phyloP scores from a whole-genome alignment of 2,329 filamentous ascomycete species.

The Cadophora gregata region DNA sequence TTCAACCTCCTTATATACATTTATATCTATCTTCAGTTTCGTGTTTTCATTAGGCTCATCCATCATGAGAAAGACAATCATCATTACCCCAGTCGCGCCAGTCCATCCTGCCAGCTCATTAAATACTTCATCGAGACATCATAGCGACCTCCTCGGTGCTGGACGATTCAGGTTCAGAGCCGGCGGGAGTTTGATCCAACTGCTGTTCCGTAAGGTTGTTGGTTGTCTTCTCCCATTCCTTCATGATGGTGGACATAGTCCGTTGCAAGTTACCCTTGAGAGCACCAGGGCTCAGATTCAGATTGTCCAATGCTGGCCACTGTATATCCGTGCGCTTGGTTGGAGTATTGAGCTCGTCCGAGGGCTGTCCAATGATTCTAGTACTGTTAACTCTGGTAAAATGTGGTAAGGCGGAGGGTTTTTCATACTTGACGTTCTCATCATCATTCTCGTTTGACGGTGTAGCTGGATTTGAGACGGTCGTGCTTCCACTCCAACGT shows the following conservation, averaged over 20 bases:
- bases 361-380: constrained; percentile 35
- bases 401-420: constrained; percentile 6
- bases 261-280: constrained; percentile 79
- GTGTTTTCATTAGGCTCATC: constrained; percentile 25
- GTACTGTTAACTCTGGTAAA: constrained; percentile 29
- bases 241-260: constrained; percentile 85
- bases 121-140: constrained; percentile 34
- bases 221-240: constrained; percentile 86
- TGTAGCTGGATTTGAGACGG: constrained; percentile 38
- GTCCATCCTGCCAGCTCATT: constrained; percentile 4
- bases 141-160: constrained; percentile 44
- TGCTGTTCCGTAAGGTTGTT: constrained; percentile 55
- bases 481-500: constrained; percentile 64
- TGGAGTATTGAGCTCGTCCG: constrained; percentile 31
- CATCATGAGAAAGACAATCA: constrained; percentile 18
- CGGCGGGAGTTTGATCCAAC: constrained; percentile 29
- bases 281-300: constrained; percentile 64
- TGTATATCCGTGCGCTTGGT: constrained; percentile 46
- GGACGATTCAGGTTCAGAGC: constrained; percentile 1
- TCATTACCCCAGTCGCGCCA: background rate
- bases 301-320: constrained; percentile 54
- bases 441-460: constrained; percentile 37
- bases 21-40: constrained; percentile 18
- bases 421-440: constrained; percentile 39
- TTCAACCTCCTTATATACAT: constrained; percentile 13